Evolutionary conservation across 768 basidiomycete genomes (phyloP).

Genomic region (Calocybe gangraenosa): DNA sequence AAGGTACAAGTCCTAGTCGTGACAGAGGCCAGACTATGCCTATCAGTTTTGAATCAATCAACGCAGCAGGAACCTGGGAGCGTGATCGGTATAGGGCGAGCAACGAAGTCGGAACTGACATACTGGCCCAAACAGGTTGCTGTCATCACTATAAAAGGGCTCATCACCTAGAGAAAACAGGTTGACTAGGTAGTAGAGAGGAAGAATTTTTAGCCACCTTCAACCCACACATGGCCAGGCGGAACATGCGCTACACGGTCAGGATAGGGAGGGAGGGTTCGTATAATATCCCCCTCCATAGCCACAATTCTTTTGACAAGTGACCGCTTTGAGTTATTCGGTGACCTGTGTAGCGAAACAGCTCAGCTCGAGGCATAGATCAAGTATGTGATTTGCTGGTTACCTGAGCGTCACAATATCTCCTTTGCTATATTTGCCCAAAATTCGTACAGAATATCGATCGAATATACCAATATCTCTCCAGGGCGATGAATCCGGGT

Average conservation of each 20-base stretch:
- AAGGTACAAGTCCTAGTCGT: conserved; percentile 33
- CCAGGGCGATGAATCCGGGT: conserved; percentile 62
- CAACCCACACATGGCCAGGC: conserved; percentile 67
- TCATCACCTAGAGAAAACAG: conserved; percentile 49
- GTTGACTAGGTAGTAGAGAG: neutral
- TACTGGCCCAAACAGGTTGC: conserved; percentile 71
- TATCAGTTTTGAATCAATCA: conserved; percentile 48
- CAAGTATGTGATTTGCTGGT: conserved; percentile 10
- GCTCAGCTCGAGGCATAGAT: neutral
- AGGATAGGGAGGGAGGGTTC: conserved; percentile 67
- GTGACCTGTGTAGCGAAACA: conserved; percentile 42
- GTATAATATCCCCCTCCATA: conserved; percentile 56
- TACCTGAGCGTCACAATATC: conserved; percentile 68
- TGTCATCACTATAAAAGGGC: conserved; percentile 63
- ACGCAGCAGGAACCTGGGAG: conserved; percentile 38
- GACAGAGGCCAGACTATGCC: conserved; percentile 49
- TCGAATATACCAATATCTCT: conserved; percentile 65
- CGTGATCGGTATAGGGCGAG: neutral
- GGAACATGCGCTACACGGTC: conserved; percentile 51
- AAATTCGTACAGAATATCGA: conserved; percentile 36
- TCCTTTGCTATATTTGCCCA: conserved; percentile 39
- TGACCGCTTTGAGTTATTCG: conserved; percentile 44
- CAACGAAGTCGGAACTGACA: conserved; percentile 16
- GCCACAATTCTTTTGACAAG: conserved; percentile 68
- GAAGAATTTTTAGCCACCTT: conserved; percentile 40